Conservation (phyloP, 2,329 filamentous ascomycete genomes). For the Zymoseptoria ardabiliae region DNA sequence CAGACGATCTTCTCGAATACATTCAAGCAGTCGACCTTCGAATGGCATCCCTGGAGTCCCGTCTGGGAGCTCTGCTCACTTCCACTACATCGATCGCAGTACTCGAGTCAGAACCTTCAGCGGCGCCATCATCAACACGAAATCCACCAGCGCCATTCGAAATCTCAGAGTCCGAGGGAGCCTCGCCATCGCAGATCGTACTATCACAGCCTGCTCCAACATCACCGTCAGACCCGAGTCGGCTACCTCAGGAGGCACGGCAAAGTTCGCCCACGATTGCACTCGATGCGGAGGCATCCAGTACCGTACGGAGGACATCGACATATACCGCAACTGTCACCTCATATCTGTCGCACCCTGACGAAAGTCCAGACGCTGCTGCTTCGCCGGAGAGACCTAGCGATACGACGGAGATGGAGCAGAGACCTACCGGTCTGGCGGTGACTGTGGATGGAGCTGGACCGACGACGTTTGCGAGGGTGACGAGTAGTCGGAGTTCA, state of each 20-base stretch:
- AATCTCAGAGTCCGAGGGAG: background rate
- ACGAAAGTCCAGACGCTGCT: background rate
- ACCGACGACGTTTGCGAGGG: background rate
- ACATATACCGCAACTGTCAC: background rate
- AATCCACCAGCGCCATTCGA: background rate
- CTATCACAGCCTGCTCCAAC: background rate
- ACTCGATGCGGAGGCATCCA: background rate
- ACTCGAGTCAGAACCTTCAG: background rate
- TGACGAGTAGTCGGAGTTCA: background rate
- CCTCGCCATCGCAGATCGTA: background rate
- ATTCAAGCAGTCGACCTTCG: background rate
- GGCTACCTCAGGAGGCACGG: no score
- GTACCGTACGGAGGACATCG: background rate
- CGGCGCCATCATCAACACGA: background rate
- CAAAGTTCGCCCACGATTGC: background rate
- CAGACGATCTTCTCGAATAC: background rate
- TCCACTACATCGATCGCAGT: background rate
- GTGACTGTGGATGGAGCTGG: background rate
- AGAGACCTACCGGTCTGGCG: background rate
- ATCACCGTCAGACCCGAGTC: background rate
- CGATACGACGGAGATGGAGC: background rate
- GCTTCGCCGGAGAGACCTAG: background rate
- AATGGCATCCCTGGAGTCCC: background rate
- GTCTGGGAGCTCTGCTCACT: background rate
- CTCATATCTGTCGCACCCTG: background rate